These are phyloP conservation scores for Exsudoporus floridanus DNA, from an alignment of 1,284 basidiomycete species.

Conservation along the genomic window DNA sequence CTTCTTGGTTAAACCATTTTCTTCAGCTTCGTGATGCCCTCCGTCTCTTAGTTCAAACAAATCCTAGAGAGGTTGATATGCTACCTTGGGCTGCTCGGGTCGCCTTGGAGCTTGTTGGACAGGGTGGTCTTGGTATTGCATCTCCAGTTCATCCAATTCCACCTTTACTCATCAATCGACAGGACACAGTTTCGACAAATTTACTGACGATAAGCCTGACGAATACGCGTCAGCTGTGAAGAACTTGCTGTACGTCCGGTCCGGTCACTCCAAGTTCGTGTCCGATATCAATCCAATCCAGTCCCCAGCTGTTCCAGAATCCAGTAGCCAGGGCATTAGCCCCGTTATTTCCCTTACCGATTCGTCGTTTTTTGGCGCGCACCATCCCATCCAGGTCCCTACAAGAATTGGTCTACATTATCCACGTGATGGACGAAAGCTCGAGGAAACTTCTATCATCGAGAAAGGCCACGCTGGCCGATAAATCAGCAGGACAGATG, in stretches of 20 bases:
- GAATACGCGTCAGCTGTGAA: constrained; percentile 32
- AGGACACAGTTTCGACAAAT: constrained; percentile 39
- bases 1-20: neutral
- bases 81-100: constrained; percentile 48
- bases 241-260: constrained; percentile 40
- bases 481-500: constrained; percentile 31
- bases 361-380: constrained; percentile 44
- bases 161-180: constrained; percentile 45
- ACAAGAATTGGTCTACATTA: constrained; percentile 44
- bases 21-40: constrained; percentile 7
- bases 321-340: constrained; percentile 35
- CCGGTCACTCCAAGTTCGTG: constrained; percentile 14
- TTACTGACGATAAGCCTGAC: constrained; percentile 39
- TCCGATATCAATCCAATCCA: constrained; percentile 29
- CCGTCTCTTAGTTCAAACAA: neutral
- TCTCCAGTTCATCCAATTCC: neutral
- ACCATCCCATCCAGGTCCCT: constrained; percentile 39
- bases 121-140: constrained; percentile 41
- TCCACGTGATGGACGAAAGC: constrained; percentile 46
- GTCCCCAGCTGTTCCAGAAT: constrained; percentile 39
- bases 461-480: constrained; percentile 34
- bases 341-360: constrained; percentile 38
- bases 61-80: constrained; percentile 40
- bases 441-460: constrained; percentile 40
- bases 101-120: constrained; percentile 47